phyloP scores from a whole-genome alignment of 2,329 filamentous ascomycete species.

The Xylariaceae sp. region DNA sequence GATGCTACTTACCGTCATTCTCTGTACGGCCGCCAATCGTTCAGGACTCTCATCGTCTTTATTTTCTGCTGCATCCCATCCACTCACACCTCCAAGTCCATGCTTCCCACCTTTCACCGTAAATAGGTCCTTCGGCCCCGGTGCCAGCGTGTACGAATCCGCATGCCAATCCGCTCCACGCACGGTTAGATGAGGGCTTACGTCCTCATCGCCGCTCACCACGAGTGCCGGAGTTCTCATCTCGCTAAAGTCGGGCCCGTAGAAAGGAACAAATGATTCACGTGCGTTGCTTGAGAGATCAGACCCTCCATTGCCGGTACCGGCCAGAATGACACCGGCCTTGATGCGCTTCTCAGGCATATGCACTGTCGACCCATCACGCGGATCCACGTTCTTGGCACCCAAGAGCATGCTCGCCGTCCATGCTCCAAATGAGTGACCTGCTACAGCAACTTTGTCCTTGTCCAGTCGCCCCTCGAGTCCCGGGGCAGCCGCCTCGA shows the following conservation, averaged over 20 bases:
- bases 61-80: slow-evolving; percentile 41
- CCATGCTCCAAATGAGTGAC: slow-evolving; percentile 43
- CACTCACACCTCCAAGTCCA: slow-evolving; percentile 43
- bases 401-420: slow-evolving; percentile 42
- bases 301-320: slow-evolving; percentile 36
- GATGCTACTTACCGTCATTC: slow-evolving; percentile 32
- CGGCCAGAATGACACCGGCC: slow-evolving; percentile 41
- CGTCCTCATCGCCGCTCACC: slow-evolving; percentile 44
- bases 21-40: slow-evolving; percentile 38
- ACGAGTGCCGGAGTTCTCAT: slow-evolving; percentile 43
- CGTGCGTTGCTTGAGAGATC: slow-evolving; percentile 36
- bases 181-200: slow-evolving; percentile 35
- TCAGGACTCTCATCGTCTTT: slow-evolving; percentile 40
- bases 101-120: slow-evolving; percentile 40
- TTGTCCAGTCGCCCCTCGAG: slow-evolving; percentile 41
- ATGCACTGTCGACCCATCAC: slow-evolving; percentile 24
- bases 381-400: slow-evolving; percentile 38
- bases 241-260: slow-evolving; percentile 36
- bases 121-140: slow-evolving; percentile 41
- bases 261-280: slow-evolving; percentile 35
- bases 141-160: slow-evolving; percentile 39
- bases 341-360: slow-evolving; percentile 40
- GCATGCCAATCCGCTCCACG: slow-evolving; percentile 44
- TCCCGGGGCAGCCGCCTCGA: slow-evolving; percentile 39
- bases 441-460: slow-evolving; percentile 39